Evolutionary conservation across 805 yeast genomes (phyloP).

Genomic region (Tetrapisispora taiwanensis): DNA sequence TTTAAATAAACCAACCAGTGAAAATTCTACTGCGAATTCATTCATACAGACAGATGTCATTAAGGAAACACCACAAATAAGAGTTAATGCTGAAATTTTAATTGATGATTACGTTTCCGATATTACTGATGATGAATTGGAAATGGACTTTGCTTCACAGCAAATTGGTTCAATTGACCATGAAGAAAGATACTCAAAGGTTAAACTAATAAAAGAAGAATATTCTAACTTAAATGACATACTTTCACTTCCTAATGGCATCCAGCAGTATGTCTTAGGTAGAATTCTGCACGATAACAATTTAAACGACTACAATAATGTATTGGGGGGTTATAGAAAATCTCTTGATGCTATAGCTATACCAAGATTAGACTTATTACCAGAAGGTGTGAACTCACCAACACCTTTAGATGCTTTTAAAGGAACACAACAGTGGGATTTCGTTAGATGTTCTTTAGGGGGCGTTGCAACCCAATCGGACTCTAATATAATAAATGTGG

Average conservation of each 20-base stretch:
- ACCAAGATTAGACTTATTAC: conserved; percentile 19
- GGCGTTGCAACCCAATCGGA: background rate
- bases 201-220: conserved; percentile 7
- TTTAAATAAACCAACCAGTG: background rate
- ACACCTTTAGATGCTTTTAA: conserved; percentile 29
- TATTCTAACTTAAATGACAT: conserved; percentile 15
- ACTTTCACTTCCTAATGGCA: conserved; percentile 25
- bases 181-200: conserved; percentile 5
- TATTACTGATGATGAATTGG: conserved; percentile 20
- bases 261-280: conserved; percentile 28
- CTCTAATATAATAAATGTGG: conserved; percentile 5
- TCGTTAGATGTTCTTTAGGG: conserved; percentile 16
- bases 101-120: conserved; percentile 12
- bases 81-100: background rate
- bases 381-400: conserved; percentile 26
- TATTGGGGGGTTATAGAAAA: conserved; percentile 23
- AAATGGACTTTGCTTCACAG: conserved; percentile 6
- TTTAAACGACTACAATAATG: conserved; percentile 15
- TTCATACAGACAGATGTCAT: too few species aligned
- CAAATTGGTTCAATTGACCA: conserved; percentile 1
- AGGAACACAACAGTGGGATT: conserved; percentile 29
- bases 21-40: background rate
- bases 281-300: conserved; percentile 17
- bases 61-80: too few species aligned
- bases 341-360: conserved; percentile 21